A percentile compares a stretch with the other conserved stretches of the same genome.
Evolutionary conservation across 768 basidiomycete species (phyloP).

Genomic region (Hypholoma fasciculare): DNA sequence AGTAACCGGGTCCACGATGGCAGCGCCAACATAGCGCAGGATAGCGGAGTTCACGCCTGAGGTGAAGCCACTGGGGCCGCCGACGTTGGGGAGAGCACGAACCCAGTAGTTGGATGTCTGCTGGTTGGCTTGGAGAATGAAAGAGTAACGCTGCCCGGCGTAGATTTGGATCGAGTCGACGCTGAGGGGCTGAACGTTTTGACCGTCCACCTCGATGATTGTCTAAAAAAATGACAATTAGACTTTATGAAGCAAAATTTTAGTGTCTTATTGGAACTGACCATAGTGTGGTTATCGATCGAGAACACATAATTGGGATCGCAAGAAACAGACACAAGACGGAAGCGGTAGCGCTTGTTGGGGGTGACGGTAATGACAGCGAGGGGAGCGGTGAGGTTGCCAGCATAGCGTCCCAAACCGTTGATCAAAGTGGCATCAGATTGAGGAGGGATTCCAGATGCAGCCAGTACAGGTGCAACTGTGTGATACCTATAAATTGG

Average conservation of each 20-base stretch:
- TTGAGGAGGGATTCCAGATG: constrained; percentile 24
- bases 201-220: constrained; percentile 41
- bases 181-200: constrained; percentile 35
- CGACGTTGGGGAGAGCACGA: constrained; percentile 34
- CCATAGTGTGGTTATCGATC: constrained; percentile 43
- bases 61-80: constrained; percentile 8
- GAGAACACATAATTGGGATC: constrained; percentile 43
- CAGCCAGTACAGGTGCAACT: constrained; percentile 12
- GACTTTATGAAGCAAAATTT: background rate
- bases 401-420: constrained; percentile 44
- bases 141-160: constrained; percentile 50
- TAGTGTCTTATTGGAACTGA: constrained; percentile 4
- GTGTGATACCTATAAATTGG: constrained; percentile 26
- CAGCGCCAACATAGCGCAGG: constrained; percentile 42
- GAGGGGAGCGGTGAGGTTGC: constrained; percentile 33
- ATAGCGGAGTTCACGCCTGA: constrained; percentile 40
- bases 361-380: constrained; percentile 36
- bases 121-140: constrained; percentile 34
- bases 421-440: constrained; percentile 44
- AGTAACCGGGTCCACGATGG: constrained; percentile 36
- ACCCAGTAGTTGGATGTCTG: constrained; percentile 43
- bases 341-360: constrained; percentile 44
- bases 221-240: constrained; percentile 14
- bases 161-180: constrained; percentile 44
- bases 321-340: constrained; percentile 44